Conservation (phyloP, 805 yeast genomes). For the Wickerhamiella galacta region DNA sequence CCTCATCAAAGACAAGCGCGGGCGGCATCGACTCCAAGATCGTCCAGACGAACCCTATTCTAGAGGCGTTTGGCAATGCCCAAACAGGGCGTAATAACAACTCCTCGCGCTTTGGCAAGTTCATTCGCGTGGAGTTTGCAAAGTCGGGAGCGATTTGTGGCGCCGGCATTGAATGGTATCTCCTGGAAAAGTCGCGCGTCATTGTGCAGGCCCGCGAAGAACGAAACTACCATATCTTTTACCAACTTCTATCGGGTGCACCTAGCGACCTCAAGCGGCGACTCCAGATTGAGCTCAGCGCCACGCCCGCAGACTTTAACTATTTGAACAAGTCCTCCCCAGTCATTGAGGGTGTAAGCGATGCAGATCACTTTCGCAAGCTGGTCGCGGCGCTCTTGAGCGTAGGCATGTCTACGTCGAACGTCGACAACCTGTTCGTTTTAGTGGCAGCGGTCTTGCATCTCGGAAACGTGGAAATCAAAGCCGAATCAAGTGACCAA, state of each 20-base stretch:
- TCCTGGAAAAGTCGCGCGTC: conserved; percentile 86
- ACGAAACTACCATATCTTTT: conserved; percentile 86
- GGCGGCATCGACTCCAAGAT: conserved; percentile 60
- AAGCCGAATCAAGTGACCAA: conserved; percentile 50
- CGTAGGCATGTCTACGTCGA: conserved; percentile 48
- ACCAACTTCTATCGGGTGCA: conserved; percentile 65
- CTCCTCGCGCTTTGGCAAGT: conserved; percentile 93
- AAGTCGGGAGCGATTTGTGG: conserved; percentile 50
- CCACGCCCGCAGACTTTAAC: conserved; percentile 33
- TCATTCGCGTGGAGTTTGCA: conserved; percentile 69
- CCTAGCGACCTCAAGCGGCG: conserved; percentile 23
- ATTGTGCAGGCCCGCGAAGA: conserved; percentile 58
- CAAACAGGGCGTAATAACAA: conserved; percentile 88
- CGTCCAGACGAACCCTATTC: conserved; percentile 82
- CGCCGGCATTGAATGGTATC: conserved; percentile 88
- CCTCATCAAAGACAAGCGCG: conserved; percentile 20
- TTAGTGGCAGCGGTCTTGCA: conserved; percentile 63
- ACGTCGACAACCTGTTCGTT: conserved; percentile 42
- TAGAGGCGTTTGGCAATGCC: conserved; percentile 94
- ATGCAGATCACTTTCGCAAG: conserved; percentile 45
- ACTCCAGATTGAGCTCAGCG: conserved; percentile 24
- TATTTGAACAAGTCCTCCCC: conserved; percentile 43
- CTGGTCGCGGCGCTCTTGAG: conserved; percentile 50
- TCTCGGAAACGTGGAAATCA: conserved; percentile 70
- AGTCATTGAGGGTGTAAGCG: conserved; percentile 60